phyloP scores from a whole-genome alignment of 1,139 yeast genomes.

The Kodamaea sp. region DNA sequence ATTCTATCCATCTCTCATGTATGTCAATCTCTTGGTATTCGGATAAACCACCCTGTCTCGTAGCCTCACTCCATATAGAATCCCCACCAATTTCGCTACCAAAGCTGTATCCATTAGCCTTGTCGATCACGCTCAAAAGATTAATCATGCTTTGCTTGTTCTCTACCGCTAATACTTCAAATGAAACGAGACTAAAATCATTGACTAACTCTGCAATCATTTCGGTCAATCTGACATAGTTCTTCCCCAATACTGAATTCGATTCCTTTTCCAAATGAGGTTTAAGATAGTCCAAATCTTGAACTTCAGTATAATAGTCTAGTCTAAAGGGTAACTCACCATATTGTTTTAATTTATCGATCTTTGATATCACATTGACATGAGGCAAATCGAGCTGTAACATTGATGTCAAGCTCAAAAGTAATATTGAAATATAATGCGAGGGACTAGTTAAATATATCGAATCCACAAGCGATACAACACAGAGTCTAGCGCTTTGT shows the following conservation, averaged over 20 bases:
- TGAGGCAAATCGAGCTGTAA: slow-evolving; percentile 45
- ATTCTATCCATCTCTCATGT: slow-evolving; percentile 94
- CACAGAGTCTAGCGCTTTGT: slow-evolving; percentile 72
- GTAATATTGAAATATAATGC: slow-evolving; percentile 79
- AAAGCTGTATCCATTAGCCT: slow-evolving; percentile 88
- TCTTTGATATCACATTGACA: slow-evolving; percentile 66
- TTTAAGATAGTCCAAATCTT: slow-evolving; percentile 65
- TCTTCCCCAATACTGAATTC: slow-evolving; percentile 54
- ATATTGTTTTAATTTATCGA: slow-evolving; percentile 73
- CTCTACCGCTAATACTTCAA: slow-evolving; percentile 86
- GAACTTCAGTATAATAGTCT: slow-evolving; percentile 89
- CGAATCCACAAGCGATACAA: slow-evolving; percentile 85
- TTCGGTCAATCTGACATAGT: slow-evolving; percentile 67
- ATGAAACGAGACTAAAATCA: slow-evolving; percentile 83
- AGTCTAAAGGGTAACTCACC: slow-evolving; percentile 61
- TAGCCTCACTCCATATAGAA: slow-evolving; percentile 92
- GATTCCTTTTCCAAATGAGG: slow-evolving; percentile 74
- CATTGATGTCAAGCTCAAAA: slow-evolving; percentile 73
- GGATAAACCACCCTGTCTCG: slow-evolving; percentile 67
- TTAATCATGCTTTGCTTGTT: slow-evolving; percentile 90
- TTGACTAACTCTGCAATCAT: slow-evolving; percentile 79
- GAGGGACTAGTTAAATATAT: slow-evolving; percentile 82
- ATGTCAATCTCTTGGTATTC: slow-evolving; percentile 58
- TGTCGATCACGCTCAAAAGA: slow-evolving; percentile 72
- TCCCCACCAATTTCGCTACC: slow-evolving; percentile 97